Base-by-base conservation (phyloP, 2,329 filamentous ascomycete genomes). In the Pyrenophora teres region DNA sequence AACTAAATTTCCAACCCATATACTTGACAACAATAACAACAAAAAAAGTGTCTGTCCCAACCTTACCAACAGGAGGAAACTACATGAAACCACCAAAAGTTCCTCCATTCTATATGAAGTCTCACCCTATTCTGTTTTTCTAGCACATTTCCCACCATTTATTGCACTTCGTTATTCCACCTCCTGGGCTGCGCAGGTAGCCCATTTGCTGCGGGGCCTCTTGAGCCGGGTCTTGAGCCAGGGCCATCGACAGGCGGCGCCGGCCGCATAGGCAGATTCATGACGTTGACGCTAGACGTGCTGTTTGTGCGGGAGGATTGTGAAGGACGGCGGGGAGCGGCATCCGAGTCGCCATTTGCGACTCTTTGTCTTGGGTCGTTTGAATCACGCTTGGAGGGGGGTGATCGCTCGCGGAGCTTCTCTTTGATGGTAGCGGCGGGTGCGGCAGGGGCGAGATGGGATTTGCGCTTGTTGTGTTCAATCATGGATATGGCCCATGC, bases 401-500 rank as follows among this genome's bases (percentile, higher is more conserved):
- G 65, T 1, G 69, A 67, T 35, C 64, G 65, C 41, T 70, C 67
- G n/a, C 70, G 71, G n/a, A 74, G 65, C 54, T 70, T 69, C 53
- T 74, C 70, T 35, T 70, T 71, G 19, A 71, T 70, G 33, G 68
- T 66, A 6, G 89, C 83, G 7, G 89, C 84, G 1, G 92, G 90
- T 9, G 88, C 90, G 36, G 89, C 80, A 66, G 92, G 91, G 13
- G 87, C 89, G 32, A 97, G 83, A 72, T 97, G 93, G 23, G 92
- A 96, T 75, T 96, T 96, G 71, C 94, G 90, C 75, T 97, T 96
- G 74, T 97, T 90, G 64, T 88, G 86, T 72, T 97, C 92, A 85
- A 97, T 93, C 80, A 97, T 84, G 66, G 90, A 87, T 41, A 96
- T 86, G 18, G 94, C 93, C 94, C 94, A 99, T 57, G 92, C 90